Evolutionary conservation across 805 yeast species (phyloP).

Genomic region (Yamadazyma tumulicola): DNA sequence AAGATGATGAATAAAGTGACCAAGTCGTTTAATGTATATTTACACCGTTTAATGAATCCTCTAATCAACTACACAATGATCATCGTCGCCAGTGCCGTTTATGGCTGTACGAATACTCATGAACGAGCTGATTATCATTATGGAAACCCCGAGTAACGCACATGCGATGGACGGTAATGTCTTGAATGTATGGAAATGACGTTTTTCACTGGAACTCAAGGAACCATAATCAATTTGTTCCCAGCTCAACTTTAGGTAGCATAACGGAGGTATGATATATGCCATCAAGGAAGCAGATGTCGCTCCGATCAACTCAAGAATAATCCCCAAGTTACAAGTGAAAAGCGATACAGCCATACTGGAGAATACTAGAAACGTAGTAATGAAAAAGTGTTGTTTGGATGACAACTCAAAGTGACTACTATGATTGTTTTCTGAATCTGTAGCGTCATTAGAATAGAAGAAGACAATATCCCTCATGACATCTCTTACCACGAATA

Average conservation of each 20-base stretch:
- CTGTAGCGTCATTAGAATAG: slow-evolving; percentile 17
- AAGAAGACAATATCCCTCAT: slow-evolving; percentile 56
- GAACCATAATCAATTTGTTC: slow-evolving; percentile 31
- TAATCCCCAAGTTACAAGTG: slow-evolving; percentile 87
- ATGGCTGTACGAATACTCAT: slow-evolving; percentile 59
- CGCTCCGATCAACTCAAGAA: slow-evolving; percentile 87
- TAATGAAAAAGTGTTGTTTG: slow-evolving; percentile 57
- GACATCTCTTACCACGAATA: slow-evolving; percentile 87
- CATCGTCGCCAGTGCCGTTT: slow-evolving; percentile 30
- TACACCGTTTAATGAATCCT: neutral
- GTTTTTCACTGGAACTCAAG: slow-evolving; percentile 20
- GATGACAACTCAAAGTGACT: slow-evolving; percentile 40
- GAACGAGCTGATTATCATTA: slow-evolving; percentile 77
- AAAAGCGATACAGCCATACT: slow-evolving; percentile 75
- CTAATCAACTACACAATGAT: slow-evolving; percentile 47
- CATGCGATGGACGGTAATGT: slow-evolving; percentile 60
- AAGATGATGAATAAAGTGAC: slow-evolving; percentile 11
- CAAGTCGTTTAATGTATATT: neutral
- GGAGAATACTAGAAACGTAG: slow-evolving; percentile 58
- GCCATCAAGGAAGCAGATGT: slow-evolving; percentile 93
- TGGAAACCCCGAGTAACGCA: slow-evolving; percentile 65
- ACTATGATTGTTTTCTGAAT: slow-evolving; percentile 11
- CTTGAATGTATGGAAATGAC: slow-evolving; percentile 29
- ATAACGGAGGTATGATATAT: slow-evolving; percentile 83
- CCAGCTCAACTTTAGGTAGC: slow-evolving; percentile 65